A percentile compares a stretch with the other conserved stretches of the same genome.
Conservation (phyloP, 768 basidiomycete species). For the Mycena pura region DNA sequence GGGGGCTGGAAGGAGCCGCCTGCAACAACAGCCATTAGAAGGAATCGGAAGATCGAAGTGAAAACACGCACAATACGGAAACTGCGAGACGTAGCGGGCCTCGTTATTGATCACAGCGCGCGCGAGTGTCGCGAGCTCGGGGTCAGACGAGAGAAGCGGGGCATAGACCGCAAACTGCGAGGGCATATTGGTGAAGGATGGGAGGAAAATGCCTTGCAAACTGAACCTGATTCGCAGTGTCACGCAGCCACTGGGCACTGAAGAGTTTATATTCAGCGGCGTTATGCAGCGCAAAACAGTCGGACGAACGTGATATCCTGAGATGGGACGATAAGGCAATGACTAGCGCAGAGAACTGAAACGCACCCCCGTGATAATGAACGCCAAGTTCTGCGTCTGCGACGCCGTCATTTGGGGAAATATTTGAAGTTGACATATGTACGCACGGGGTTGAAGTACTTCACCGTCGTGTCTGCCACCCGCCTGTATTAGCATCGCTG, state of each 20-base stretch:
- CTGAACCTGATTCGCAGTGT: slow-evolving; percentile 77
- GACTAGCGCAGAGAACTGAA: background rate
- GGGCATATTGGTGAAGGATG: slow-evolving; percentile 6
- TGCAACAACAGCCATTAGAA: slow-evolving; percentile 19
- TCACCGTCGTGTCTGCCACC: slow-evolving; percentile 74
- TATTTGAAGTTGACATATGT: background rate
- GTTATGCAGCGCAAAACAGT: background rate
- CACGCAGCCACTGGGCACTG: slow-evolving; percentile 85
- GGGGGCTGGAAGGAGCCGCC: slow-evolving; percentile 83
- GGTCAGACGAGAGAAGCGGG: slow-evolving; percentile 61
- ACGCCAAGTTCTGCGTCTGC: slow-evolving; percentile 73
- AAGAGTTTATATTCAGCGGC: slow-evolving; percentile 20
- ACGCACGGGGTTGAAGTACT: slow-evolving; percentile 69
- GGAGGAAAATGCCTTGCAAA: background rate
- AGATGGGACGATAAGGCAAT: background rate
- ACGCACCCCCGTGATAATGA: slow-evolving; percentile 80
- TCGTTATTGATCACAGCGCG: slow-evolving; percentile 87
- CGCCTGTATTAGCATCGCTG: background rate
- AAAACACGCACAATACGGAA: slow-evolving; percentile 67
- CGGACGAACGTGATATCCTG: slow-evolving; percentile 75
- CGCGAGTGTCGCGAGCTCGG: slow-evolving; percentile 65
- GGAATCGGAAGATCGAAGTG: slow-evolving; percentile 29
- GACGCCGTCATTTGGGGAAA: background rate
- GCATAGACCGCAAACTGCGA: slow-evolving; percentile 75
- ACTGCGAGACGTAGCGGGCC: slow-evolving; percentile 71